Evolutionary conservation across 177 flowering plant species (phyloP), one percentile per base, ranked within the genome.

Genomic region (Vitis hybrid): DNA sequence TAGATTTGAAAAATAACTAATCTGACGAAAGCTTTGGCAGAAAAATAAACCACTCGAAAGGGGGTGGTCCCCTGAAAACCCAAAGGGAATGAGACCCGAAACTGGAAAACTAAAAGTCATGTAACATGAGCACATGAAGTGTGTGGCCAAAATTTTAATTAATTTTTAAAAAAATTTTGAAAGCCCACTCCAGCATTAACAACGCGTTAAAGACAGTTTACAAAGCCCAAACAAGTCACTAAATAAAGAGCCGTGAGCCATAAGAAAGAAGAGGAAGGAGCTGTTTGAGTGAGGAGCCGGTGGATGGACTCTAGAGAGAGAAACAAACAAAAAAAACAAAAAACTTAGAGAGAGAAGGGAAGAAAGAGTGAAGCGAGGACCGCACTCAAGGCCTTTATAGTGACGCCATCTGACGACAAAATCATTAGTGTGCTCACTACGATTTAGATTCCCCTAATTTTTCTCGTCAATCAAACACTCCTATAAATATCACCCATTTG

Each of bases 331-430:
- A 21, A 58, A 58, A 40, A 2, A 11, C 9, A 15, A 51, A 12
- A 5, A 54, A 4, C 51, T 11, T n/a, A n/a, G n/a, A 52, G n/a
- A 19, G 50, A 68, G 14, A 46, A 24, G 21, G 46, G 19, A 17
- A 66, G 51, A 40, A 40, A 17, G 65, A 27, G 30, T 27, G 30
- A 57, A 27, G 65, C 75, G 64, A 68, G 61, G 63, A 62, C 71
- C 71, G 60, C 78, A 75, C 71, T 70, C 75, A 64, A 71, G 9
- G 59, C 46, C 54, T 55, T 63, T 66, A 30, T 1, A 46, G 24
- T 71, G 79, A 76, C 79, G 77, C 66, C 73, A 74, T 74, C 65
- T 64, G 11, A 13, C 59, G n/a, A 55, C 62, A 71, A 60, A 75
- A 51, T 15, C 50, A 30, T 56, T 27, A 67, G 71, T 74, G 76